These are phyloP conservation scores for Xylariales sp. DNA, from an alignment of 2,329 filamentous ascomycete genomes.

Conservation along the genomic window DNA sequence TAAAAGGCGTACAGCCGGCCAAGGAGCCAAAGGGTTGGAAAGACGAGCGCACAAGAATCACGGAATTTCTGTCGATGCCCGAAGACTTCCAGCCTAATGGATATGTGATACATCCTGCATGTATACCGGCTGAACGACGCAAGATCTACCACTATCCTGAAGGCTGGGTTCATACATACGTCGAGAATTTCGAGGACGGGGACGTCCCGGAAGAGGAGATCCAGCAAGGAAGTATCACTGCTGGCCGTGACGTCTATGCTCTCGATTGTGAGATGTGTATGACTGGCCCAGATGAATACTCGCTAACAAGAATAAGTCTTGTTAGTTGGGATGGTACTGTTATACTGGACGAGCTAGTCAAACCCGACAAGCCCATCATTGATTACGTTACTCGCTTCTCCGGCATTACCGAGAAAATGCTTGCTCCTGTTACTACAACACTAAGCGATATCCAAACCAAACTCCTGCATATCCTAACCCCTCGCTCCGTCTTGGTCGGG, in stretches of 20 bases:
- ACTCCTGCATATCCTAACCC: constrained; percentile 77
- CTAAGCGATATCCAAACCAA: constrained; percentile 83
- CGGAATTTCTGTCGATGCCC: constrained; percentile 77
- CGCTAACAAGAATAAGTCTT: constrained; percentile 89
- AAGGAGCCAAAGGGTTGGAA: constrained; percentile 74
- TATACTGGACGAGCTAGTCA: constrained; percentile 90
- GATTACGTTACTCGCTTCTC: constrained; percentile 94
- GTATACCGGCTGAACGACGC: constrained; percentile 71
- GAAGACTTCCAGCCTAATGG: constrained; percentile 85
- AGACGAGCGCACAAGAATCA: constrained; percentile 83
- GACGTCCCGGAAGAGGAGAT: constrained; percentile 76
- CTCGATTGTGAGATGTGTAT: constrained; percentile 99
- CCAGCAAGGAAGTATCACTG: constrained; percentile 84
- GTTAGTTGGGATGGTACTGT: constrained; percentile 86
- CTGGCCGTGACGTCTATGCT: constrained; percentile 80
- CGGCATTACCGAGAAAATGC: constrained; percentile 88
- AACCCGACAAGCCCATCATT: constrained; percentile 85
- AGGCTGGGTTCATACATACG: constrained; percentile 86
- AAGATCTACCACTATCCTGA: constrained; percentile 65
- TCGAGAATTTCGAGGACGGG: constrained; percentile 74
- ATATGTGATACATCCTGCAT: constrained; percentile 84
- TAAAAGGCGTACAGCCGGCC: constrained; percentile 70
- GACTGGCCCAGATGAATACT: constrained; percentile 81
- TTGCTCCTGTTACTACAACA: constrained; percentile 84
- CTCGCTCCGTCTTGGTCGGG: constrained; percentile 79